phyloP scores from a whole-genome alignment of 2,329 filamentous ascomycete species.

The Verruconis gallopava region DNA sequence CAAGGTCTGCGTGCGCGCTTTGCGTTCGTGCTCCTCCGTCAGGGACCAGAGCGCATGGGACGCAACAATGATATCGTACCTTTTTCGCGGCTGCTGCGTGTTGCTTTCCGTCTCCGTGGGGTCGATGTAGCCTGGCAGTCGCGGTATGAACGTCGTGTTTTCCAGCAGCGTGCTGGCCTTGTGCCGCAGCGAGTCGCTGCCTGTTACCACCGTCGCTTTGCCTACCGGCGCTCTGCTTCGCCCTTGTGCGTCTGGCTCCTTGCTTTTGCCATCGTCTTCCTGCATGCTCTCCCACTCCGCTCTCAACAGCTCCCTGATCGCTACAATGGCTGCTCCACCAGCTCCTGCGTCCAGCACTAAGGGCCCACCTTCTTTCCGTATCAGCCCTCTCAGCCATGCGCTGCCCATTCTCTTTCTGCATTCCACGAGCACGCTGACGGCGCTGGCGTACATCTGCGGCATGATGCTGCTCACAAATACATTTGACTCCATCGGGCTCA shows the following conservation, averaged over 20 bases:
- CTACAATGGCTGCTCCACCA: constrained; percentile 58
- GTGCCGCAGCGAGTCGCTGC: constrained; percentile 59
- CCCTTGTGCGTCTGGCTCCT: constrained; percentile 23
- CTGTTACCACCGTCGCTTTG: constrained; percentile 69
- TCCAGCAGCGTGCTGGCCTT: constrained; percentile 66
- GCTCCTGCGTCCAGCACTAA: constrained; percentile 62
- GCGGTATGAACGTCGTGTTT: constrained; percentile 83
- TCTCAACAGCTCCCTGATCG: constrained; percentile 64
- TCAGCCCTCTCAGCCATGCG: constrained; percentile 53
- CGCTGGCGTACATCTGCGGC: constrained; percentile 57
- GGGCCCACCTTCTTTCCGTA: constrained; percentile 46
- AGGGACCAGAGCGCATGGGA: constrained; percentile 70
- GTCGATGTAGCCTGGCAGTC: constrained; percentile 68
- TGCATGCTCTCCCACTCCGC: constrained; percentile 69
- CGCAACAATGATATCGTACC: constrained; percentile 81
- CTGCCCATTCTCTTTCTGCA: constrained; percentile 59
- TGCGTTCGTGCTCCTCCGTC: constrained; percentile 63
- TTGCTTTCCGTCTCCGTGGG: constrained; percentile 34
- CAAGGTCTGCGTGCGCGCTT: constrained; percentile 69
- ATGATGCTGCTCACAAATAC: constrained; percentile 56
- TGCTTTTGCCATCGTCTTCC: constrained; percentile 20
- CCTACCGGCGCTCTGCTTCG: constrained; percentile 42
- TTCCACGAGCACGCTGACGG: constrained; percentile 57
- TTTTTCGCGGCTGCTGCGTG: constrained; percentile 45
- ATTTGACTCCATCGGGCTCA: constrained; percentile 66